Conservation (phyloP, 2,329 filamentous ascomycete species). For the Nemania sp. region DNA sequence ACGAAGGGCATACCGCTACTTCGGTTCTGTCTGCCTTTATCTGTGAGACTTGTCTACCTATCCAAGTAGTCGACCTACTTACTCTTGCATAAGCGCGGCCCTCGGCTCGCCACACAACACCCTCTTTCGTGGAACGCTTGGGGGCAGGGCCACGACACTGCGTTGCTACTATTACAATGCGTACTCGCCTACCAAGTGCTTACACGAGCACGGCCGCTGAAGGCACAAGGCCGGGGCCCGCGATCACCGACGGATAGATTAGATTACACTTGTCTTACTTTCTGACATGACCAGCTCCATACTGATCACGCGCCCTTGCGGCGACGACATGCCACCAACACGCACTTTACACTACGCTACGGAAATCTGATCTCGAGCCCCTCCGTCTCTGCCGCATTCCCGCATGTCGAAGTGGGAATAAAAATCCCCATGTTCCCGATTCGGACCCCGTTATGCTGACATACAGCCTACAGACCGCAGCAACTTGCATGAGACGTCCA, state of each 20-base stretch:
- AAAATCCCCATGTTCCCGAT: slow-evolving; percentile 16
- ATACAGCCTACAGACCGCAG: slow-evolving; percentile 16
- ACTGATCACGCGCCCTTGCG: too few species aligned
- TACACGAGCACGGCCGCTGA: slow-evolving; percentile 4
- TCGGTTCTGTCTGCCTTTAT: slow-evolving; percentile 8
- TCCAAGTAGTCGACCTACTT: background rate
- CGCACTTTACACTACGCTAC: background rate
- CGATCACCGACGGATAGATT: slow-evolving; percentile 14
- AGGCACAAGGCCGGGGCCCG: slow-evolving; percentile 14
- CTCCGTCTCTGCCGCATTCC: slow-evolving; percentile 12
- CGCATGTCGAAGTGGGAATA: slow-evolving; percentile 10
- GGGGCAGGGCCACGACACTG: slow-evolving; percentile 1
- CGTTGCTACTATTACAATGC: background rate
- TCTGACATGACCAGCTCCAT: too few species aligned
- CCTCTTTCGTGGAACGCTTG: slow-evolving; percentile 14
- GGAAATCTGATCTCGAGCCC: too few species aligned
- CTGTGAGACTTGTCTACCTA: background rate
- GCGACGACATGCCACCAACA: background rate
- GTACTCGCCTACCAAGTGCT: too few species aligned
- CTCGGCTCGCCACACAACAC: slow-evolving; percentile 18
- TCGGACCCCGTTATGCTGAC: slow-evolving; percentile 20
- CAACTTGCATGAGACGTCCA: slow-evolving; percentile 17
- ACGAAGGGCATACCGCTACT: slow-evolving; percentile 20
- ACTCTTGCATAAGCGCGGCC: slow-evolving; percentile 25
- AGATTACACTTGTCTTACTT: too few species aligned